Evolutionary conservation across 441 rosid species (phyloP), one percentile per base, ranked within the genome.

Genomic region (Biscutella auriculata): DNA sequence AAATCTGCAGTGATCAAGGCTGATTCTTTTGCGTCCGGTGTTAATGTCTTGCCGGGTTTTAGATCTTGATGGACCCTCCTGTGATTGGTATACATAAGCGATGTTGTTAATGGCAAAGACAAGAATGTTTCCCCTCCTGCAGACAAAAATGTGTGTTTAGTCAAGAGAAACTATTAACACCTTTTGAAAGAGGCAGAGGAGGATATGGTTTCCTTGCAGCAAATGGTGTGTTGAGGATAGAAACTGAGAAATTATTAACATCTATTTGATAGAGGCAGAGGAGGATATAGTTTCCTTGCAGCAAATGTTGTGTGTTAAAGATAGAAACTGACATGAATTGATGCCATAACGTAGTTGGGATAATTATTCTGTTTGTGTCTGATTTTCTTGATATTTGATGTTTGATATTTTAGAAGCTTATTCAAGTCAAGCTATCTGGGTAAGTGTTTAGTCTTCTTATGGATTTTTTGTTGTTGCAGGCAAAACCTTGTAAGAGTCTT

Each of bases 401-500:
- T 32, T 47, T 58, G 28, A 11, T 52, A 21, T 28, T 4, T 51
- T 66, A n/a, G n/a, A 52, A 34, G 10, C 25, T 59, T 12, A 29
- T 60, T 42, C 5, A 19, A 45, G 35, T 3, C 30, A 16, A 27
- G 26, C 17, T 19, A 21, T 36, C 11, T 35, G 23, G 36, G 6
- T 23, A 9, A n/a, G n/a, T n/a, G n/a, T n/a, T n/a, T n/a, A n/a
- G n/a, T n/a, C n/a, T 32, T 61, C 53, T 68, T 9, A 61, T 34
- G 53, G 54, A 30, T 14, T 33, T 9, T 41, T 34, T 70, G 9
- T 43, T 63, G n/a, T 19, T 74, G 45, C 83, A 93, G 99, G 96
- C 96, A 57, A 89, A 74, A 64, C 88, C 97, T 55, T 73, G 73
- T 57, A 89, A 83, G 74, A 72, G 79, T 56, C 75, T 89, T 9